Percentiles rank a stretch among this genome's conserved stretches.
Evolutionary conservation across 2,329 filamentous ascomycete species (phyloP).

Genomic region (Xylaria sp.): DNA sequence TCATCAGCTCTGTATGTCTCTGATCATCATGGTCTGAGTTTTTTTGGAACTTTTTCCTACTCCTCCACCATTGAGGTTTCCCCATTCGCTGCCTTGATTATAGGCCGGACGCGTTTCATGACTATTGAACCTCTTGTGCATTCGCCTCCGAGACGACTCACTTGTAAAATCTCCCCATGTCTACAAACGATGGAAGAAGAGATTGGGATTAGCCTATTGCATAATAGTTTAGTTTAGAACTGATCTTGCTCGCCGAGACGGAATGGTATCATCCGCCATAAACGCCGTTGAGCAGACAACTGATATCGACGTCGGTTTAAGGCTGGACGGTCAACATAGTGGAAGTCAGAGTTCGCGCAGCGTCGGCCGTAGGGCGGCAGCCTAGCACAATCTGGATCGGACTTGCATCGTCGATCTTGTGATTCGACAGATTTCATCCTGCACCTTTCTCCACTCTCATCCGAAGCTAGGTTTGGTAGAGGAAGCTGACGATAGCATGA

Average conservation of each 20-base stretch:
- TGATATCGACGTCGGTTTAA: background rate
- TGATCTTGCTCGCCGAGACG: background rate
- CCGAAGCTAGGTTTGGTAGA: constrained; percentile 13
- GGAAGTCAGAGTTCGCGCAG: constrained; percentile 22
- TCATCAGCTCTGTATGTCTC: constrained; percentile 14
- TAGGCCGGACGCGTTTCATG: background rate
- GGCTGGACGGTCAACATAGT: background rate
- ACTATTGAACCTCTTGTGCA: background rate
- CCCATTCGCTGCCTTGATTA: background rate
- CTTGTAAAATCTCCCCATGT: background rate
- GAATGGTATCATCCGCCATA: background rate
- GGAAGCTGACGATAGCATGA: constrained; percentile 32
- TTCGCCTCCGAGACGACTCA: background rate
- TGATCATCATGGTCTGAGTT: background rate
- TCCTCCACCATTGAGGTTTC: background rate
- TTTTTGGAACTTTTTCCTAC: background rate
- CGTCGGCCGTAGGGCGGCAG: constrained; percentile 13
- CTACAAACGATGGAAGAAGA: background rate
- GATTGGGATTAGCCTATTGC: background rate
- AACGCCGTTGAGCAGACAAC: background rate
- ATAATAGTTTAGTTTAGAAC: background rate
- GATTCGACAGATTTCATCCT: constrained; percentile 17
- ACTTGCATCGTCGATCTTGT: constrained; percentile 28
- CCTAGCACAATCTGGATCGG: constrained; percentile 31
- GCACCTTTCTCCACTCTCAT: constrained; percentile 20